Evolutionary conservation across 352 stramenopile genomes (phyloP).

Genomic region (Globisporangium carolinianum): DNA sequence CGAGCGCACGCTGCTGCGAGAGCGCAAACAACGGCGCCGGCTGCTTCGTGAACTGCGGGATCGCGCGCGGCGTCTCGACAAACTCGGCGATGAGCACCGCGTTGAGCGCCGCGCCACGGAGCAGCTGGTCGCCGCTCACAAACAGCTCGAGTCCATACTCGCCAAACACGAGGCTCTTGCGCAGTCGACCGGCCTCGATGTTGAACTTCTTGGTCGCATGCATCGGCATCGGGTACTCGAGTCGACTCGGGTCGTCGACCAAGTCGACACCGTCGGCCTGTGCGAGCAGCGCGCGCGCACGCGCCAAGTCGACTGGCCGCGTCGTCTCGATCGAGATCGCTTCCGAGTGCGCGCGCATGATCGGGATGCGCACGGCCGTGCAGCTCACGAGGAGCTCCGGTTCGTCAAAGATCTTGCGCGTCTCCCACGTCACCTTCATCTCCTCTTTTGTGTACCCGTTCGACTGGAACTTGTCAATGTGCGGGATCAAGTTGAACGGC

Average conservation of each 20-base stretch:
- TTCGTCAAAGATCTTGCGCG: constrained; percentile 95
- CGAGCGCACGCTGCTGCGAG: constrained; percentile 28
- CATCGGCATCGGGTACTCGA: constrained; percentile 96
- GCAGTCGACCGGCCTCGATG: constrained; percentile 95
- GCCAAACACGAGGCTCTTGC: constrained; percentile 93
- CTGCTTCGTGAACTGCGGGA: constrained; percentile 71
- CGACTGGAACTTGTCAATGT: constrained; percentile 99
- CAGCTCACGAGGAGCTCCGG: constrained; percentile 80
- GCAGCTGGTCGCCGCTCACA: constrained; percentile 95
- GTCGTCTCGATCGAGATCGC: constrained; percentile 94
- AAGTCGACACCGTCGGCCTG: constrained; percentile 92
- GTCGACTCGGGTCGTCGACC: constrained; percentile 79
- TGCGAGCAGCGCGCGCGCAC: constrained; percentile 77
- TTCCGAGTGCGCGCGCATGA: constrained; percentile 96
- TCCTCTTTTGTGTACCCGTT: constrained; percentile 99
- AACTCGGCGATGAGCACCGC: constrained; percentile 96
- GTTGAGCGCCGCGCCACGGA: constrained; percentile 96
- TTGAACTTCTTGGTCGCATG: constrained; percentile 96
- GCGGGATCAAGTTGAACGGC: constrained; percentile 98
- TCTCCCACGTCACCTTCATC: constrained; percentile 99
- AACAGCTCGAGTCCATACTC: constrained; percentile 97
- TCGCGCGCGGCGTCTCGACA: constrained; percentile 55
- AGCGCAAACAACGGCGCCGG: constrained; percentile 13
- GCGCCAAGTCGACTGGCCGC: constrained; percentile 80
- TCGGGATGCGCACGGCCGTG: constrained; percentile 96